Percentiles rank a stretch among this genome's conserved stretches.
These are phyloP conservation scores for Pestalotiopsis sp. DNA, from an alignment of 2,329 filamentous ascomycete species.

Conservation along the genomic window DNA sequence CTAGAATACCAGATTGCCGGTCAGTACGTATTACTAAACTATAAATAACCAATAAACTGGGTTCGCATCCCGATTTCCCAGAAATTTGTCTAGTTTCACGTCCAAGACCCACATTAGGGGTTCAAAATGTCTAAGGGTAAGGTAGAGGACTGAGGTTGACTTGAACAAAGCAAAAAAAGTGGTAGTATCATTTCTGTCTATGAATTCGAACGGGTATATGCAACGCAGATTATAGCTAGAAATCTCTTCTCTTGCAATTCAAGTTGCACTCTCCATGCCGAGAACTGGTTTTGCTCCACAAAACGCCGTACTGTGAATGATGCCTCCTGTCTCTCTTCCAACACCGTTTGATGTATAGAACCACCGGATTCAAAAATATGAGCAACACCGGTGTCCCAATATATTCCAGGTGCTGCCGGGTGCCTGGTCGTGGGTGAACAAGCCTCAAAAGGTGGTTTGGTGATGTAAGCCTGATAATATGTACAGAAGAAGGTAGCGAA, in stretches of 20 bases:
- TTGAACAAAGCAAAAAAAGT: not conserved
- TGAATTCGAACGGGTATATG: constrained; percentile 9
- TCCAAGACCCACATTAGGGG: not conserved
- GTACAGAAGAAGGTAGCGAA: not conserved
- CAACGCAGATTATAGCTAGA: constrained; percentile 4
- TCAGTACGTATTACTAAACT: not conserved
- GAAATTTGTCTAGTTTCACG: not conserved
- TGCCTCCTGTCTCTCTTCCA: not conserved
- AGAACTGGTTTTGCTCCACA: not conserved
- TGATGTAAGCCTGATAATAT: not conserved
- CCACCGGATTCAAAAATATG: not conserved
- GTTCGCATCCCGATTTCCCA: not conserved
- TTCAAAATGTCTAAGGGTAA: not conserved
- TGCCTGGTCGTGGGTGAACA: not conserved
- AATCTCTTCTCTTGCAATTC: not conserved
- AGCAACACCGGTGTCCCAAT: not conserved
- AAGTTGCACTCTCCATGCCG: not conserved
- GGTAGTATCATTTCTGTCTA: not conserved
- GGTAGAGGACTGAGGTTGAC: not conserved
- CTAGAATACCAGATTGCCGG: not conserved
- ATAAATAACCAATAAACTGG: not conserved
- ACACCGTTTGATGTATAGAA: not conserved
- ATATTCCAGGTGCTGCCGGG: not conserved
- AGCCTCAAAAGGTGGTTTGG: not conserved
- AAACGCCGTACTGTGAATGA: not conserved